Evolutionary conservation across 2,329 filamentous ascomycete genomes (phyloP).

Genomic region (Cyphellophora europaea): DNA sequence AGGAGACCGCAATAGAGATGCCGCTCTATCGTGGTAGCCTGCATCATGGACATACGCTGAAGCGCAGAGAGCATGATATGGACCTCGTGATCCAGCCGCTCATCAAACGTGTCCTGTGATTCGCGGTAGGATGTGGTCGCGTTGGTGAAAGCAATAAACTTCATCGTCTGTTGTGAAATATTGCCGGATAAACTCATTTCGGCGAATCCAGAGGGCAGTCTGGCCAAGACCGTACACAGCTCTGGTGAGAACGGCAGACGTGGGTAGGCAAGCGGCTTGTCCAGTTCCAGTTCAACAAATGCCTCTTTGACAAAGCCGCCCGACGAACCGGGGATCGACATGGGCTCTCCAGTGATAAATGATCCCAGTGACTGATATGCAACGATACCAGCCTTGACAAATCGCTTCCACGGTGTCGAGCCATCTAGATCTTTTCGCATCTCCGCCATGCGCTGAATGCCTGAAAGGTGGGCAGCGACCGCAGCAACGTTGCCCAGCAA

Average conservation of each 20-base stretch:
- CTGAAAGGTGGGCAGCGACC: conserved; percentile 13
- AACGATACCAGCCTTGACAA: conserved; percentile 12
- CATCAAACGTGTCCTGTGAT: conserved; percentile 1
- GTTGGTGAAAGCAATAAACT: conserved; percentile 9
- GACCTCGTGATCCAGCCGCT: conserved; percentile 6
- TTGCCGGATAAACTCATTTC: conserved; percentile 11
- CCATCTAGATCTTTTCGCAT: conserved; percentile 7
- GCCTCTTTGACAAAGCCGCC: conserved; percentile 10
- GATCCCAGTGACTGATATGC: conserved; percentile 14
- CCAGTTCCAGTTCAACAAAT: conserved; percentile 12
- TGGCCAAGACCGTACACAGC: conserved; percentile 10
- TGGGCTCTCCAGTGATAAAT: conserved; percentile 13
- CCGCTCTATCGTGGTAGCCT: conserved; percentile 8
- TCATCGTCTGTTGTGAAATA: conserved; percentile 15
- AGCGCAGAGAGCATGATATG: conserved; percentile 14
- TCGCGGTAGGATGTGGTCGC: conserved; percentile 4
- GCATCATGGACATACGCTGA: conserved; percentile 13
- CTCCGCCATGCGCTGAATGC: conserved; percentile 13
- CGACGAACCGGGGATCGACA: conserved; percentile 6
- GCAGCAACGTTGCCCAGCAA: conserved; percentile 12
- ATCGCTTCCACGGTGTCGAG: conserved; percentile 11
- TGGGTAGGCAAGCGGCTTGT: conserved; percentile 13
- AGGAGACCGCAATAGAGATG: conserved; percentile 13
- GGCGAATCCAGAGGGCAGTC: conserved; percentile 12
- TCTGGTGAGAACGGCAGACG: conserved; percentile 12